Evolutionary conservation across 768 basidiomycete genomes (phyloP), one percentile per base, ranked within the genome.

Genomic region (Lactarius indigo): DNA sequence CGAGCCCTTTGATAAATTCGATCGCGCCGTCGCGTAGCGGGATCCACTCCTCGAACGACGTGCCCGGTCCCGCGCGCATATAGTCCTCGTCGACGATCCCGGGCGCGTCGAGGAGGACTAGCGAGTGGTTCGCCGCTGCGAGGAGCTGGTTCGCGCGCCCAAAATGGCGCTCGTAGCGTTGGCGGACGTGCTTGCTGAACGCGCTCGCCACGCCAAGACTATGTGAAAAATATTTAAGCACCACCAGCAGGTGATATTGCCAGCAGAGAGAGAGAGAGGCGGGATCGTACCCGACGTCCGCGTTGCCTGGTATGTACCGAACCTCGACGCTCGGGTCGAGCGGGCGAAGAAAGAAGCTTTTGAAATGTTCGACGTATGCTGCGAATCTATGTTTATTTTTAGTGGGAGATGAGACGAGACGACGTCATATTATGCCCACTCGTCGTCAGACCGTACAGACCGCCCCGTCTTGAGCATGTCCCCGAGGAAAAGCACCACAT

Each of bases 401-500:
- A 35, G 31, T 7, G 1, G 31, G 31, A 10, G 33, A 33, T 0
- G 33, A 35, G 33, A 35, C 33, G 2, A 33, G 35, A 12, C 35
- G 12, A 35, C 35, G 35, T 35, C 10, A 35, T 12, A 12, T 31
- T 2, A 6, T 31, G 31, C 35, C 5, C 47, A 50, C 47, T 95
- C 90, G 57, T 77, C 76, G 57, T 85, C 83, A 4, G 83, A 75
- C 82, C 89, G 89, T 12, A 79, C 79, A 41, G 82, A 79, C 61
- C 92, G 80, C 2, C 93, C 94, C 57, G 83, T 85, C 70, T 96
- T 92, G 85, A 96, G 86, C 92, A 96, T 91, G 74, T 97, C 94
- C 30, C 96, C 96, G 26, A 95, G 80, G 69, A 96, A 90, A 2
- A 97, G 78, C 3, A 96, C 85, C 10, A 78, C 83, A 73, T 96